phyloP scores from a whole-genome alignment of 345 rosid species.

The Arabis hirsuta region DNA sequence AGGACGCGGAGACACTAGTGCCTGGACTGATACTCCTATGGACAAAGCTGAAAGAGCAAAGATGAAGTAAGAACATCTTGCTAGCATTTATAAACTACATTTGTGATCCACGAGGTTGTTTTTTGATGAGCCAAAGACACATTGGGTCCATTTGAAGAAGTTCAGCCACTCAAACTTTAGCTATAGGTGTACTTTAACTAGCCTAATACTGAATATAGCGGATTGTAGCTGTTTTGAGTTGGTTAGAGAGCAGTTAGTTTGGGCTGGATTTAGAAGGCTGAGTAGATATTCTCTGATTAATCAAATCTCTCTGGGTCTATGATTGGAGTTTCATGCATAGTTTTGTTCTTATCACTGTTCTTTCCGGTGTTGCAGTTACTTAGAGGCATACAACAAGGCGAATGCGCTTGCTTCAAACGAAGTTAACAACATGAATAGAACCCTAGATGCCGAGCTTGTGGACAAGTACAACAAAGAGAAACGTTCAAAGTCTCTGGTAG shows the following conservation, averaged over 20 bases:
- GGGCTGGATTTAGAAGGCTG: slow-evolving; percentile 9
- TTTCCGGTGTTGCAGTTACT: slow-evolving; percentile 52
- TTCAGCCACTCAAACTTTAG: slow-evolving; percentile 9
- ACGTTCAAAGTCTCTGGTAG: slow-evolving; percentile 79
- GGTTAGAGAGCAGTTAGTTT: background rate
- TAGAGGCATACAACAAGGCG: slow-evolving; percentile 88
- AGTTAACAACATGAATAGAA: slow-evolving; percentile 53
- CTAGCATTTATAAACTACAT: slow-evolving; percentile 6
- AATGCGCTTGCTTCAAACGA: slow-evolving; percentile 79
- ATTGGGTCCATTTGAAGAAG: background rate
- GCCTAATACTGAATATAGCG: slow-evolving; percentile 6
- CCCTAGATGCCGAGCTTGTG: slow-evolving; percentile 77
- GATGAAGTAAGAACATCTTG: slow-evolving; percentile 56
- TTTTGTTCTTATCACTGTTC: slow-evolving; percentile 23
- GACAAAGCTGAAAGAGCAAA: slow-evolving; percentile 91
- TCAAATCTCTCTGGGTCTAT: background rate
- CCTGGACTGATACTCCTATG: slow-evolving; percentile 88
- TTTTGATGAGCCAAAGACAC: background rate
- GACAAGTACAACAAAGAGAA: slow-evolving; percentile 88
- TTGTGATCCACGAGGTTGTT: background rate
- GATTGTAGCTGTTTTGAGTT: slow-evolving; percentile 6
- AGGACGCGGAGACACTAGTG: slow-evolving; percentile 91
- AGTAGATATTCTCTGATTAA: slow-evolving; percentile 5
- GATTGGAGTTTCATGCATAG: background rate
- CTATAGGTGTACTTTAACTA: background rate